These are phyloP conservation scores for Harringtonia aguacate DNA, from an alignment of 2,329 filamentous ascomycete species.

Conservation along the genomic window DNA sequence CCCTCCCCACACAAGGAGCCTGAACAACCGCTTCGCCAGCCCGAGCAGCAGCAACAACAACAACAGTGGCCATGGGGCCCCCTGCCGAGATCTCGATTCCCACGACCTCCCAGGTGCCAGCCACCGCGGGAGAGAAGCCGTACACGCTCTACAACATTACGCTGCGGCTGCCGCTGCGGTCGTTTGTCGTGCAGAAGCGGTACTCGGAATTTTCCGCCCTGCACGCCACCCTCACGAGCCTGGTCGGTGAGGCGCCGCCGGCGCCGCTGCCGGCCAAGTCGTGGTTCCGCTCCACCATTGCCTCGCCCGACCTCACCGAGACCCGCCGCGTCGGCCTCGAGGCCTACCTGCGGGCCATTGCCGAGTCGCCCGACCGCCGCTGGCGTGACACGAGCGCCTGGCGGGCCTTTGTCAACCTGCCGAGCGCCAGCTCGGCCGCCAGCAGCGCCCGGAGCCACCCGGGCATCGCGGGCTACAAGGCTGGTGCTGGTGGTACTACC, in stretches of 20 bases:
- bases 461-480: conserved; percentile 9
- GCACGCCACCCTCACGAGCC: conserved; percentile 48
- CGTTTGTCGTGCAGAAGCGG: conserved; percentile 66
- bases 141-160: conserved; percentile 73
- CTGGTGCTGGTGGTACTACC: conserved; percentile 18
- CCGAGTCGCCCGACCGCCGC: conserved; percentile 59
- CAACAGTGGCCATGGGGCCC: conserved; percentile 43
- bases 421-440: conserved; percentile 18
- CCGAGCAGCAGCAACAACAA: no score
- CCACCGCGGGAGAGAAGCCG: conserved; percentile 45
- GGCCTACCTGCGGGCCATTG: conserved; percentile 60
- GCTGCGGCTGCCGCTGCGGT: conserved; percentile 64
- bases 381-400: conserved; percentile 68
- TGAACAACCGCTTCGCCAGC: no score
- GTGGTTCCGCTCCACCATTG: conserved; percentile 66
- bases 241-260: conserved; percentile 55
- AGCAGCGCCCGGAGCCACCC: conserved; percentile 9
- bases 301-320: conserved; percentile 59
- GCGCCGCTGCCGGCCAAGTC: conserved; percentile 59
- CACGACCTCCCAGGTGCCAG: conserved; percentile 45
- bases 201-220: conserved; percentile 71
- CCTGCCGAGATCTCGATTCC: conserved; percentile 58
- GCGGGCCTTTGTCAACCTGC: conserved; percentile 63
- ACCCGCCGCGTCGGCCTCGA: conserved; percentile 59
- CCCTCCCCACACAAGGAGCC: no score